Evolutionary conservation across 2,329 filamentous ascomycete species (phyloP).

Genomic region (Colletotrichum spinosum): DNA sequence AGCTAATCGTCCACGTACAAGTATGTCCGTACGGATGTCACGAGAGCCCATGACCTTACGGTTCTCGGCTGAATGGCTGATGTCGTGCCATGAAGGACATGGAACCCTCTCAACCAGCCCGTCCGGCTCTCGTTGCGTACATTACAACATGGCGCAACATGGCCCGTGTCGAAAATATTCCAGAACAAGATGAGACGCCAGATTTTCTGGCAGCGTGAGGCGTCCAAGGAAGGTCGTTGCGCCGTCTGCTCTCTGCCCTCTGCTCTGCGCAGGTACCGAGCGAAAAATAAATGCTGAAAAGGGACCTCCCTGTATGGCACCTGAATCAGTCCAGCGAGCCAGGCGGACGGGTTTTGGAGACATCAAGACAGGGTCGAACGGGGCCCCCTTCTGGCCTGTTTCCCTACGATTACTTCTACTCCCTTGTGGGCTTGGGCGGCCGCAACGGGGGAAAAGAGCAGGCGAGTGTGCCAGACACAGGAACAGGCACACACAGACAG

Average conservation of each 20-base stretch:
- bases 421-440: conserved; percentile 6
- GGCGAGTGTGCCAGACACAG: not conserved
- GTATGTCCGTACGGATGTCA: conserved; percentile 40
- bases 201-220: conserved; percentile 5
- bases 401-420: not conserved
- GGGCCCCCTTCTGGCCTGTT: conserved; percentile 21
- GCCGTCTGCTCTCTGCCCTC: too few relatives aligned
- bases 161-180: conserved; percentile 42
- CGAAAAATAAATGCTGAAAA: conserved; percentile 39
- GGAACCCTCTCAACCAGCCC: conserved; percentile 47
- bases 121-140: conserved; percentile 30
- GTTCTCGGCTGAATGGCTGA: conserved; percentile 63
- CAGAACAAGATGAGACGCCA: conserved; percentile 36
- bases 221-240: not conserved
- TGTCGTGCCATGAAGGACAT: conserved; percentile 54
- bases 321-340: conserved; percentile 31
- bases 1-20: conserved; percentile 36
- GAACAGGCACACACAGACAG: too few relatives aligned
- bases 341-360: conserved; percentile 24
- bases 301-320: conserved; percentile 37
- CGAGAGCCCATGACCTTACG: conserved; percentile 51
- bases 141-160: conserved; percentile 41
- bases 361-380: conserved; percentile 29
- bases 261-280: conserved; percentile 2
- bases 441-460: conserved; percentile 6